Evolutionary conservation across 225 moss, liverwort and hornwort species (phyloP), one percentile per base, ranked within the genome.

Genomic region (Ulota crispa): DNA sequence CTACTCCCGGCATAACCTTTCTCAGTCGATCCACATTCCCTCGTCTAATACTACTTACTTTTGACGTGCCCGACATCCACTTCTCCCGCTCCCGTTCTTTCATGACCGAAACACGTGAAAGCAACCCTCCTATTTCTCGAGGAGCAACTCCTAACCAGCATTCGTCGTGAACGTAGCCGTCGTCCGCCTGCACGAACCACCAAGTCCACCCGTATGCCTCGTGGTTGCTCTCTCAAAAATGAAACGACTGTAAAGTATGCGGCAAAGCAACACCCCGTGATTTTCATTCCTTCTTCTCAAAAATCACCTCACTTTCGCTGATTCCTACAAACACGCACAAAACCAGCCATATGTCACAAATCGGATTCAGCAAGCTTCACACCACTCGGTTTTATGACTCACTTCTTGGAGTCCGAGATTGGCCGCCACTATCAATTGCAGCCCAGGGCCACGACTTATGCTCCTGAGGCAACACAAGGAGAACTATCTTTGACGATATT

Each of bases 211-310:
- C 66, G 39, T 54, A 73, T 72, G 77, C 59, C 75, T 13, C 59
- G 2, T 50, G 32, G 45, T 64, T 82, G 80, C 76, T 69, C 45
- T 68, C 76, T 57, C 79, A 77, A 65, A 61, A 64, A 41, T 39
- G 79, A 76, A 7, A 73, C 54, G 12, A 81, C 68, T 82, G 79
- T 53, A 83, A 73, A 83, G 73, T 79, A 45, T 64, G 82, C 79
- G 84, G 71, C 76, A 56, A 68, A 82, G 65, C 68, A 59, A 28
- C 53, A 36, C 70, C 56, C 42, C 80, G 73, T 64, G 53, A 53
- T 28, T 4, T 73, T 30, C 59, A 65, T 61, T 20, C 69, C n/a
- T 34, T 64, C 75, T 73, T 72, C 73, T 61, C 86, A 72, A 65
- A 82, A 70, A 53, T 69, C 76, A 75, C 27, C 70, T 81, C 80